Evolutionary conservation across 306 rosid species (phyloP).

Genomic region (Quercus wislizeni): DNA sequence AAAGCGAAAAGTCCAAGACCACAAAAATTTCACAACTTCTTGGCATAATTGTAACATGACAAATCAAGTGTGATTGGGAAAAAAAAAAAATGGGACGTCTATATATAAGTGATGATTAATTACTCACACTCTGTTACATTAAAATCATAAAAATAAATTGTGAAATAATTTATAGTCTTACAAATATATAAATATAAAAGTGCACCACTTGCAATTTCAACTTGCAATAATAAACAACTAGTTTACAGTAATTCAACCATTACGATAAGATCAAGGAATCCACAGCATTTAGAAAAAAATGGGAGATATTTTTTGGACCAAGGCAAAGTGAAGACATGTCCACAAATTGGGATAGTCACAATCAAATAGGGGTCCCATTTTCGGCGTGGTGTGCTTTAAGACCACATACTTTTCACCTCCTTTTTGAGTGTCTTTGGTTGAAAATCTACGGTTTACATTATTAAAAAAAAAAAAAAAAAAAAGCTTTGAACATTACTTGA

Average conservation of each 20-base stretch:
- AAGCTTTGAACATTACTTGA: neutral
- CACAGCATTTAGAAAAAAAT: neutral
- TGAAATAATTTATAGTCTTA: accelerated
- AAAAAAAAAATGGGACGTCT: accelerated
- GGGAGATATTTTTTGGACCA: neutral
- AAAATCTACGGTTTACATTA: neutral
- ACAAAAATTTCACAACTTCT: too few species aligned
- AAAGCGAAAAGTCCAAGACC: too few species aligned
- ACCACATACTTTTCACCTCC: neutral
- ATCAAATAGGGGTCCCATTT: neutral
- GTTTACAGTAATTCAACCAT: neutral
- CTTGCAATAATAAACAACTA: neutral
- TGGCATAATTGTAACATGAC: too few species aligned
- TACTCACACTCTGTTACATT: accelerated
- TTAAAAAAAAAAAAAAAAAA: neutral
- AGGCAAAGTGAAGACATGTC: neutral
- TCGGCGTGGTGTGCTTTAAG: slow-evolving; percentile 14
- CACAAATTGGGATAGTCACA: neutral
- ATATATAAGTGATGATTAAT: too few species aligned
- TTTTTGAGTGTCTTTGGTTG: neutral
- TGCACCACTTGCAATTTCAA: neutral
- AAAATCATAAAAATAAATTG: too few species aligned
- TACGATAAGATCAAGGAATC: neutral
- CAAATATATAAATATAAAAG: neutral
- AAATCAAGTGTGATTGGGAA: accelerated